Evolutionary conservation across 148 eudicot species (phyloP).

Genomic region (Rhododendron ferrugineum): DNA sequence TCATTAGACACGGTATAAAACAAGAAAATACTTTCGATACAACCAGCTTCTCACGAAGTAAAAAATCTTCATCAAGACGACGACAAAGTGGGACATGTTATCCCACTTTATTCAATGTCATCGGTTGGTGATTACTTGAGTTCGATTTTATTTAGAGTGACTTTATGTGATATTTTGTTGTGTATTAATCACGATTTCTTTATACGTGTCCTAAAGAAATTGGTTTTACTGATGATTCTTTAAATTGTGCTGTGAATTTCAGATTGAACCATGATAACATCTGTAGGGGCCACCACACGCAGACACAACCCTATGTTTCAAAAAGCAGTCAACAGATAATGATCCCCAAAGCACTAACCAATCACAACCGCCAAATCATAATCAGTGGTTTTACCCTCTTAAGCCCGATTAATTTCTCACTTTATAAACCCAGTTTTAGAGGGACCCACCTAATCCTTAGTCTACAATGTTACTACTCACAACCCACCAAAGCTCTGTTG

Average conservation of each 20-base stretch:
- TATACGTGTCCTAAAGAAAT: too few species aligned
- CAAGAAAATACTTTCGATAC: too few species aligned
- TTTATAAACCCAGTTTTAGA: neutral
- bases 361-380: conserved; percentile 13
- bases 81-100: too few species aligned
- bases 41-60: too few species aligned
- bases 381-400: neutral
- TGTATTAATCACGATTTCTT: neutral
- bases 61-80: too few species aligned
- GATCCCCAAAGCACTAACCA: conserved; percentile 1
- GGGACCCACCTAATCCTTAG: neutral
- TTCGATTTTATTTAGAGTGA: too few species aligned
- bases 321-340: neutral
- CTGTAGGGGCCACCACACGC: neutral
- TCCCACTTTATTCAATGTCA: too few species aligned
- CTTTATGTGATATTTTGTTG: too few species aligned
- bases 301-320: too few species aligned
- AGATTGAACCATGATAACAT: neutral
- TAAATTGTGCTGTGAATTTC: neutral
- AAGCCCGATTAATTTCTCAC: neutral
- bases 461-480: neutral
- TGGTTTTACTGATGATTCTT: too few species aligned
- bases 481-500: neutral
- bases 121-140: too few species aligned
- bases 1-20: too few species aligned